phyloP scores from a whole-genome alignment of 495 filamentous ascomycete species.

The Xylaria cubensis region DNA sequence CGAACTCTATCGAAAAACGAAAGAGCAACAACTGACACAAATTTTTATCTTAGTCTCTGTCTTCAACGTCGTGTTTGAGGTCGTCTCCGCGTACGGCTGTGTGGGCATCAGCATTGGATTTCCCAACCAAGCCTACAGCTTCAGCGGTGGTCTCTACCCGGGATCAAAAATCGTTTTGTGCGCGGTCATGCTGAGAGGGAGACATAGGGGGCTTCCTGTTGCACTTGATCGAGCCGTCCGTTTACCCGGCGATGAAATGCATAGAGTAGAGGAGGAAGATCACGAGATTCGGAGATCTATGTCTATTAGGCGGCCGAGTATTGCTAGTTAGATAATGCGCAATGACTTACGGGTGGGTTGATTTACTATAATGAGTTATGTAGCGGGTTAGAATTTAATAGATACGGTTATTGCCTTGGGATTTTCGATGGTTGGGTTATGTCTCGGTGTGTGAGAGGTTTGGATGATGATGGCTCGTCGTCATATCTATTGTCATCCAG shows the following conservation, averaged over 20 bases:
- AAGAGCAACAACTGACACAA: neutral
- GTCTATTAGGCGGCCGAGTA: slow-evolving; percentile 40
- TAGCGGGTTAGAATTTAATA: neutral
- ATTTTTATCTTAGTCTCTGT: slow-evolving; percentile 53
- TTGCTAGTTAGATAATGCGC: slow-evolving; percentile 15
- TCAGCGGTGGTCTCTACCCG: slow-evolving; percentile 73
- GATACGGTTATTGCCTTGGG: neutral
- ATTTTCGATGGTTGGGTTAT: neutral
- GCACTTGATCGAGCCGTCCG: slow-evolving; percentile 81
- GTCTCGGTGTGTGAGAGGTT: neutral
- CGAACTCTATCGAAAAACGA: neutral
- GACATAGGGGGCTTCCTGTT: slow-evolving; percentile 81
- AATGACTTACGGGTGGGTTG: too few species aligned
- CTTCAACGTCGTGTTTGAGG: slow-evolving; percentile 88
- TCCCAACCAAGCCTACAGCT: slow-evolving; percentile 71
- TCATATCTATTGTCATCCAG: too few species aligned
- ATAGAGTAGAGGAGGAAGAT: slow-evolving; percentile 53
- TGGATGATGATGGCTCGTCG: neutral
- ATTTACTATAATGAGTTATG: neutral
- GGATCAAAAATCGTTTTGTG: slow-evolving; percentile 79
- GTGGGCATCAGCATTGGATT: slow-evolving; percentile 81
- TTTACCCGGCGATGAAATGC: slow-evolving; percentile 67
- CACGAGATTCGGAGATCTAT: slow-evolving; percentile 47
- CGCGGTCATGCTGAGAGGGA: slow-evolving; percentile 77
- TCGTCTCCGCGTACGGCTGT: slow-evolving; percentile 83